These are phyloP conservation scores for Priceomyces carsonii DNA, from an alignment of 805 yeast species.

Conservation along the genomic window DNA sequence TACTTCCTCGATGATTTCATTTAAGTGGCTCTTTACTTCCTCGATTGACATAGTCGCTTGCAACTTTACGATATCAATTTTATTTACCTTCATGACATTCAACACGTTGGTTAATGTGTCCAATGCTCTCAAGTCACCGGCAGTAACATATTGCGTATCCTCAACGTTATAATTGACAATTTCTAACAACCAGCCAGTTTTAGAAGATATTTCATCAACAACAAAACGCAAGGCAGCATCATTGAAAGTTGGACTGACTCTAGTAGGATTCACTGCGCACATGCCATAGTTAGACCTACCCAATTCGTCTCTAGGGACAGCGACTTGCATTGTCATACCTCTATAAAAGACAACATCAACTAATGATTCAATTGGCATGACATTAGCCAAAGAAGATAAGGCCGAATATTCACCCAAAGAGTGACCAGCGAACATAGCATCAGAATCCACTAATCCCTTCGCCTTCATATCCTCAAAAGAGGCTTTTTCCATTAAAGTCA, in stretches of 20 bases:
- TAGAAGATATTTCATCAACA: conserved; percentile 79
- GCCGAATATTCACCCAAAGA: conserved; percentile 99
- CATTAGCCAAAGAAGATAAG: conserved; percentile 93
- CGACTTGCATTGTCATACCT: conserved; percentile 99
- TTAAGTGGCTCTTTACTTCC: conserved; percentile 83
- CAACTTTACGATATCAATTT: conserved; percentile 87
- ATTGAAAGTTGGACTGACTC: conserved; percentile 83
- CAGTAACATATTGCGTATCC: conserved; percentile 97
- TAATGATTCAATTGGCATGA: conserved; percentile 96
- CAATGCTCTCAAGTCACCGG: conserved; percentile 96
- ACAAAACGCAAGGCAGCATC: conserved; percentile 95
- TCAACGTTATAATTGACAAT: conserved; percentile 98
- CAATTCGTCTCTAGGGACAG: conserved; percentile 92
- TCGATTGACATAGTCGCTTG: conserved; percentile 82
- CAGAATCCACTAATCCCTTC: conserved; percentile 92
- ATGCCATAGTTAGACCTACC: conserved; percentile 99
- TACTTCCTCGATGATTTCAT: conserved; percentile 85
- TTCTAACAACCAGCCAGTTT: conserved; percentile 93
- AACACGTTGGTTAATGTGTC: conserved; percentile 92
- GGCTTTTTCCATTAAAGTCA: conserved; percentile 99
- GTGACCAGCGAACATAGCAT: conserved; percentile 97
- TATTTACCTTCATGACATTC: conserved; percentile 90
- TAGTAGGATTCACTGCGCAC: conserved; percentile 97
- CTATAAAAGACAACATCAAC: conserved; percentile 98
- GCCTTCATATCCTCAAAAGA: conserved; percentile 96